A percentile compares a stretch with the other conserved stretches of the same genome.
These are phyloP conservation scores for Peronospora destructor DNA, from an alignment of 352 stramenopile species.

Conservation along the genomic window DNA sequence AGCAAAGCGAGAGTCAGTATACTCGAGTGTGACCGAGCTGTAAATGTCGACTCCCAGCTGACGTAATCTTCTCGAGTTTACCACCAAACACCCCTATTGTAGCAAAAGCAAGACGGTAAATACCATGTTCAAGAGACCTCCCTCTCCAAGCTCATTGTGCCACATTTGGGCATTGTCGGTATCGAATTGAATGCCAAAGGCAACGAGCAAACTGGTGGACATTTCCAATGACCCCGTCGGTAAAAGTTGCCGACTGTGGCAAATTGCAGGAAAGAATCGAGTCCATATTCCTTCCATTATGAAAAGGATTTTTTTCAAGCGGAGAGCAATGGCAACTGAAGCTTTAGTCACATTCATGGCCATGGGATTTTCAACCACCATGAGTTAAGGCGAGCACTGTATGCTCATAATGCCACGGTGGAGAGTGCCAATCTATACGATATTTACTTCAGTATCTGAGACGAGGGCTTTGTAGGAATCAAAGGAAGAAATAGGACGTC, in stretches of 20 bases:
- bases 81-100: constrained; percentile 57
- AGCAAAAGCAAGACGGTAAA: constrained; percentile 68
- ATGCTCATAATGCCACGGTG: constrained; percentile 81
- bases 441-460: constrained; percentile 72
- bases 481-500: too few species aligned
- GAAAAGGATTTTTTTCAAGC: constrained; percentile 67
- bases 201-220: constrained; percentile 60
- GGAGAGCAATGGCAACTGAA: constrained; percentile 47
- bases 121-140: constrained; percentile 68
- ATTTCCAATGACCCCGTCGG: constrained; percentile 48
- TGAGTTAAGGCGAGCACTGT: constrained; percentile 66
- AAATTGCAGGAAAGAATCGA: constrained; percentile 72
- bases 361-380: constrained; percentile 89
- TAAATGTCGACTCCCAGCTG: constrained; percentile 49
- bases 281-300: constrained; percentile 85
- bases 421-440: constrained; percentile 91
- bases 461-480: constrained; percentile 84
- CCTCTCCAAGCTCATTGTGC: constrained; percentile 62
- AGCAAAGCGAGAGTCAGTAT: constrained; percentile 45
- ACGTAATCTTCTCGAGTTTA: constrained; percentile 36
- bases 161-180: constrained; percentile 50
- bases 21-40: constrained; percentile 56
- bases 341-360: constrained; percentile 80
- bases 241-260: constrained; percentile 56
- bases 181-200: constrained; percentile 58